Base-by-base conservation (phyloP, 2,329 filamentous ascomycete genomes). In the Talaromyces sp. region DNA sequence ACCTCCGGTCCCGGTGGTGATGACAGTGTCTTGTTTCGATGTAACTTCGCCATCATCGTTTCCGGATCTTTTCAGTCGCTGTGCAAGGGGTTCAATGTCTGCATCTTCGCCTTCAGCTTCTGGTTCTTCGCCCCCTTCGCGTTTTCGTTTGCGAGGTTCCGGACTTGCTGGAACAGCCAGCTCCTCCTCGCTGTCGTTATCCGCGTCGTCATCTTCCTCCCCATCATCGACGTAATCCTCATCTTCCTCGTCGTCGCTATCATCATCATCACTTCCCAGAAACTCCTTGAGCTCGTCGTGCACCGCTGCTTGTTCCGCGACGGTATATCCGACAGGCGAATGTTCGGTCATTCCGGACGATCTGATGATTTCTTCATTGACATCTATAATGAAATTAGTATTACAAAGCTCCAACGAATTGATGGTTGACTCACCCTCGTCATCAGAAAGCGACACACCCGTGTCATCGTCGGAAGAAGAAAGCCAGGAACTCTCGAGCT, bases 281-380 rank as follows among this genome's bases (percentile, higher is more conserved):
- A 95, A 93, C 54, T 92, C 91, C 15, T 86, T 86, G 10, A 96
- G 80, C 72, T 96, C 92, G 66, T 90, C 88, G 69, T 92, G 88
- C 1, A 86, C 84, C 10, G 80, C 83, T 4, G 81, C 85, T 82
- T 88, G 89, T 72, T 91, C 84, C 63, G 89, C 86, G 15, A 80
- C 83, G 61, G 87, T 84, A 67, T 87, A 85, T 2, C 85, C 86
- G 19, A 83, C 82, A 1, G 76, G 82, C 5, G 82, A 81, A 52
- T 74, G 81, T 58, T 85, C 83, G 10, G 75, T 76, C 13, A 85
- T 75, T 0, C 84, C 84, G 1, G 79, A 73, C 0, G 84, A 84
- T 66, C 84, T 79, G 52, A 84, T 76, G 33, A 84, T 81, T 7
- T 82, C 82, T 17, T 84, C 81, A 17, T 78, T 73, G 11, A 78